A percentile compares a stretch with the other conserved stretches of the same genome.
Conservation (phyloP, 2,329 filamentous ascomycete species). For the Cadophora sp. region DNA sequence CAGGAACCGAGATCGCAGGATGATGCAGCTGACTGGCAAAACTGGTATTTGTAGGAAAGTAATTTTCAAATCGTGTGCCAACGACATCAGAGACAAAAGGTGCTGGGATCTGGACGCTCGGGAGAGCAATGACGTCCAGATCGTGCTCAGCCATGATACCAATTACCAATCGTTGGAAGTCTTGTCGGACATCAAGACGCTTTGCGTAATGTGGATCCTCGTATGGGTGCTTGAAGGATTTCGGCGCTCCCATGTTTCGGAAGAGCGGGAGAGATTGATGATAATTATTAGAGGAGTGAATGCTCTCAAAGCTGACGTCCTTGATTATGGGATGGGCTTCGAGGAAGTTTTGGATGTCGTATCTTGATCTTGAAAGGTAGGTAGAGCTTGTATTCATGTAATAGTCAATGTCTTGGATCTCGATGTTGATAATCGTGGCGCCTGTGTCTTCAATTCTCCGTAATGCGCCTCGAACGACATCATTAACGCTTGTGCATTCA, state of each 20-base stretch:
- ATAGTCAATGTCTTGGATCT: constrained; percentile 39
- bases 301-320: constrained; percentile 27
- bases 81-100: constrained; percentile 44
- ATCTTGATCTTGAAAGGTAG: constrained; percentile 39
- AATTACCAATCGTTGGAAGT: constrained; percentile 43
- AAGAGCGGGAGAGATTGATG: constrained; percentile 29
- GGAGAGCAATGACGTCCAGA: constrained; percentile 46
- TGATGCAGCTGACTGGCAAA: constrained; percentile 45
- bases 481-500: constrained; percentile 38
- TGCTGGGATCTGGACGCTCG: constrained; percentile 45
- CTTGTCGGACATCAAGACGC: constrained; percentile 36
- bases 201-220: constrained; percentile 42
- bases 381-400: constrained; percentile 38
- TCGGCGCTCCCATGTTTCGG: constrained; percentile 11
- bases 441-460: constrained; percentile 26
- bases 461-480: constrained; percentile 35
- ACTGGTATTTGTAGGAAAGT: constrained; percentile 46
- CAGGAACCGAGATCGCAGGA: constrained; percentile 46
- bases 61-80: constrained; percentile 38
- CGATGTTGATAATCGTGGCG: constrained; percentile 39
- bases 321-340: constrained; percentile 47
- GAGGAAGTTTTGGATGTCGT: constrained; percentile 44
- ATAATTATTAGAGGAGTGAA: constrained; percentile 19
- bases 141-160: constrained; percentile 42
- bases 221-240: constrained; percentile 34